A percentile compares a stretch with the other conserved stretches of the same genome.
Conservation (phyloP, 495 filamentous ascomycete genomes). For the Sordaria brevicollis region DNA sequence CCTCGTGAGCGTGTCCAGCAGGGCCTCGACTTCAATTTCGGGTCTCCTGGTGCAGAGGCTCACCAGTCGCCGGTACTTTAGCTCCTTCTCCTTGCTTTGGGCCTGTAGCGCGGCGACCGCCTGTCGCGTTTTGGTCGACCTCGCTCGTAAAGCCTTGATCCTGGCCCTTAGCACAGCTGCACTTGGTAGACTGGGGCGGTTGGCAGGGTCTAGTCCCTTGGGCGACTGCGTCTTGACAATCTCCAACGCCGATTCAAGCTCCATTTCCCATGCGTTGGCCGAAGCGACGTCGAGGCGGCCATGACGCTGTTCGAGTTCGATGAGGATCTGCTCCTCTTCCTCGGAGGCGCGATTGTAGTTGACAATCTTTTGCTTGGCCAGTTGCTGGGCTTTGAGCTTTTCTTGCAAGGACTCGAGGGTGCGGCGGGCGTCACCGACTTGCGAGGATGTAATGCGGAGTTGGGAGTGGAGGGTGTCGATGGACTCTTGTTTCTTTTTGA, state of each 20-base stretch:
- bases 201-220: constrained; percentile 7
- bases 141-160: constrained; percentile 38
- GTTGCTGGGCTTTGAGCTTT: constrained; percentile 36
- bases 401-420: constrained; percentile 55
- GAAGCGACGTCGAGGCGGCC: constrained; percentile 22
- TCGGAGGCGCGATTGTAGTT: constrained; percentile 39
- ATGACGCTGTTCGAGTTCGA: constrained; percentile 28
- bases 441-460: constrained; percentile 69
- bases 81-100: constrained; percentile 55
- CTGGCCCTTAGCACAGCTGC: constrained; percentile 31
- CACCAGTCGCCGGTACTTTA: constrained; percentile 60
- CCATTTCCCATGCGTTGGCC: constrained; percentile 29
- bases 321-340: constrained; percentile 36
- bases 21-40: constrained; percentile 53
- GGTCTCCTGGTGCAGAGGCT: constrained; percentile 55
- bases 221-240: constrained; percentile 1
- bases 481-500: constrained; percentile 69
- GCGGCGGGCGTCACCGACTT: constrained; percentile 63
- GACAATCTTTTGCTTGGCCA: constrained; percentile 32
- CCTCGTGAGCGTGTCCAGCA: constrained; percentile 48
- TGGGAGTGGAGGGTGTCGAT: constrained; percentile 67
- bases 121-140: constrained; percentile 49
- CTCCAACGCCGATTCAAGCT: constrained; percentile 18
- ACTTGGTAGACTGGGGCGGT: constrained; percentile 20
- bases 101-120: constrained; percentile 45